A percentile compares a stretch with the other conserved stretches of the same genome.
phyloP scores from a whole-genome alignment of 2,329 filamentous ascomycete genomes.

The Scleromitrula shiraiana region DNA sequence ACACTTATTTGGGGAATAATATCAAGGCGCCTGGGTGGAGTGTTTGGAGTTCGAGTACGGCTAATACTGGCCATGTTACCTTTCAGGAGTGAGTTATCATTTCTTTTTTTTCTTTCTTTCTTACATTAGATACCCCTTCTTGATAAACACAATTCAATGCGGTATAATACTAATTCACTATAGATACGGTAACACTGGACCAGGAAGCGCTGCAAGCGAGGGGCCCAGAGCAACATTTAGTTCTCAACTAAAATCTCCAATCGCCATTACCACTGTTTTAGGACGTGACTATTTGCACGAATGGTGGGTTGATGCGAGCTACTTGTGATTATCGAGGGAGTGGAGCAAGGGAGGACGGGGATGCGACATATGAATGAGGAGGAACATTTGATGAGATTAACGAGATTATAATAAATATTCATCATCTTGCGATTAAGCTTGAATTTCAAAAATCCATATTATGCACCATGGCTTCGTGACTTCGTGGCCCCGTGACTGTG shows the following conservation, averaged over 20 bases:
- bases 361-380: too few relatives aligned
- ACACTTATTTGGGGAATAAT: slow-evolving; percentile 38
- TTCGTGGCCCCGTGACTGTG: too few relatives aligned
- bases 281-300: slow-evolving; percentile 9
- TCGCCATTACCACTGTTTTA: slow-evolving; percentile 14
- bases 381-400: too few relatives aligned
- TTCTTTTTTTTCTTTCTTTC: too few relatives aligned
- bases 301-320: slow-evolving; percentile 17
- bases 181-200: slow-evolving; percentile 37
- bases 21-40: slow-evolving; percentile 44
- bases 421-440: too few relatives aligned
- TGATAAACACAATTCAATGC: too few relatives aligned
- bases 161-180: neutral
- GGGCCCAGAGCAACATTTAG: slow-evolving; percentile 16
- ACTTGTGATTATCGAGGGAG: too few relatives aligned
- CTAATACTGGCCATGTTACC: neutral
- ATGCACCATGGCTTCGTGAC: too few relatives aligned
- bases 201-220: slow-evolving; percentile 28
- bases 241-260: slow-evolving; percentile 7
- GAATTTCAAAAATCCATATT: too few relatives aligned
- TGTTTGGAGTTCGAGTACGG: slow-evolving; percentile 36
- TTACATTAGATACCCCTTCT: too few relatives aligned
- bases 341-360: neutral
- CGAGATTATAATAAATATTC: too few relatives aligned
- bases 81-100: slow-evolving; percentile 5